A percentile compares a stretch with the other conserved stretches of the same genome.
phyloP scores from a whole-genome alignment of 164 flowering plant genomes.

The Aristolochia contorta region DNA sequence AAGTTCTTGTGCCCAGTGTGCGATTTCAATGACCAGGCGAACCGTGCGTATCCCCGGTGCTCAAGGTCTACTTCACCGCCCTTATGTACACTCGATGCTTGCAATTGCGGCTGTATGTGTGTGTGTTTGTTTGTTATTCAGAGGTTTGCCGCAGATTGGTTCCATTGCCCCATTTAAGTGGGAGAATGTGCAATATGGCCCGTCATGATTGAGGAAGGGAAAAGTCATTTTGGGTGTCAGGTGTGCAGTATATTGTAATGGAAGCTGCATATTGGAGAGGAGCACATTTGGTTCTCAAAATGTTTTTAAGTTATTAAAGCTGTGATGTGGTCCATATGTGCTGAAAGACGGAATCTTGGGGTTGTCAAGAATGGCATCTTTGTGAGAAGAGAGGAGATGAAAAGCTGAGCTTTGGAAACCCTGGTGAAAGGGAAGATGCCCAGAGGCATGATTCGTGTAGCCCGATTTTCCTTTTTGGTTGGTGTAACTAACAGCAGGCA shows the following conservation, averaged over 20 bases:
- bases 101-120: conserved; percentile 86
- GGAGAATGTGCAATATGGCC: conserved; percentile 57
- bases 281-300: not conserved
- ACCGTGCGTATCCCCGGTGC: conserved; percentile 28
- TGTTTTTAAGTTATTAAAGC: conserved; percentile 1
- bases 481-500: no score
- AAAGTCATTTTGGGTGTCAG: no score
- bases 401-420: no score
- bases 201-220: conserved; percentile 4
- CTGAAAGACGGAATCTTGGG: not conserved
- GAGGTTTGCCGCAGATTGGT: conserved; percentile 50
- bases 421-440: no score
- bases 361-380: not conserved
- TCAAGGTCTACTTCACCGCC: conserved; percentile 59
- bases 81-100: conserved; percentile 70
- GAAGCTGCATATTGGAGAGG: not conserved
- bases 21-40: conserved; percentile 26
- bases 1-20: conserved; percentile 45
- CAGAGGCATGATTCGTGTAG: no score
- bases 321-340: not conserved
- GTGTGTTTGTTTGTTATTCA: conserved; percentile 67
- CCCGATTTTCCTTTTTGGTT: no score
- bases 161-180: conserved; percentile 48
- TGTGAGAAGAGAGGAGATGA: no score
- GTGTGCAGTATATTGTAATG: no score